Evolutionary conservation across 176 grass and related monocot genomes (phyloP).

Genomic region (Eragrostis nindensis): DNA sequence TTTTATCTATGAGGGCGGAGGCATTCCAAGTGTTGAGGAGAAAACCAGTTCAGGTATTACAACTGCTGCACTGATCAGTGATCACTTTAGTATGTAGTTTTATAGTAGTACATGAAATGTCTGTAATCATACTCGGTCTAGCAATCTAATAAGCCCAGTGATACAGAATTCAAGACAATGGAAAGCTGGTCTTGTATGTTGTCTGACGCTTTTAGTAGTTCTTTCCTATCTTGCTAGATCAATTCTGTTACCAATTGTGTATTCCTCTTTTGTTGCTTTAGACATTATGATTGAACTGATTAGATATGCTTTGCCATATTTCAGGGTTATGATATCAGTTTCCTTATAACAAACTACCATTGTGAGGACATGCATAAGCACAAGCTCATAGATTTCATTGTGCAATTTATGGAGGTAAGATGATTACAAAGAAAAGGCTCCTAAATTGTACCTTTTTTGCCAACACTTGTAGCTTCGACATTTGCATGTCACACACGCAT

Average conservation of each 20-base stretch:
- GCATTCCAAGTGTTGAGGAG: slow-evolving; percentile 96
- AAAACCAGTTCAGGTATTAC: slow-evolving; percentile 91
- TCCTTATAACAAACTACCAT: slow-evolving; percentile 98
- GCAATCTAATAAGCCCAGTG: background rate
- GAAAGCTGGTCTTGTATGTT: background rate
- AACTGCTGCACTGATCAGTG: background rate
- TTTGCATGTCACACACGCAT: background rate
- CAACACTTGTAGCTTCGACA: background rate
- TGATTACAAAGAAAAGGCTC: background rate
- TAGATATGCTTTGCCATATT: slow-evolving; percentile 24
- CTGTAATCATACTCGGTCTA: background rate
- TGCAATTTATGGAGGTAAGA: slow-evolving; percentile 98
- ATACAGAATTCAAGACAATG: background rate
- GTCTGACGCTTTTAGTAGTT: background rate
- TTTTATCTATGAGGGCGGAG: slow-evolving; percentile 97
- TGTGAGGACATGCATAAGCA: slow-evolving; percentile 98
- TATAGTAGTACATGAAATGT: background rate
- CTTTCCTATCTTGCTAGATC: background rate
- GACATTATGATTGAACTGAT: background rate
- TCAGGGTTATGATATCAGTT: slow-evolving; percentile 98
- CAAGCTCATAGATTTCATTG: slow-evolving; percentile 98
- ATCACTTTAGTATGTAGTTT: background rate
- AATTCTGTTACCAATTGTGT: background rate
- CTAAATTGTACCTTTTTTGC: background rate
- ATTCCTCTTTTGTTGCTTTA: background rate